phyloP scores from a whole-genome alignment of 2,329 filamentous ascomycete genomes.

The Xylariales sp. region DNA sequence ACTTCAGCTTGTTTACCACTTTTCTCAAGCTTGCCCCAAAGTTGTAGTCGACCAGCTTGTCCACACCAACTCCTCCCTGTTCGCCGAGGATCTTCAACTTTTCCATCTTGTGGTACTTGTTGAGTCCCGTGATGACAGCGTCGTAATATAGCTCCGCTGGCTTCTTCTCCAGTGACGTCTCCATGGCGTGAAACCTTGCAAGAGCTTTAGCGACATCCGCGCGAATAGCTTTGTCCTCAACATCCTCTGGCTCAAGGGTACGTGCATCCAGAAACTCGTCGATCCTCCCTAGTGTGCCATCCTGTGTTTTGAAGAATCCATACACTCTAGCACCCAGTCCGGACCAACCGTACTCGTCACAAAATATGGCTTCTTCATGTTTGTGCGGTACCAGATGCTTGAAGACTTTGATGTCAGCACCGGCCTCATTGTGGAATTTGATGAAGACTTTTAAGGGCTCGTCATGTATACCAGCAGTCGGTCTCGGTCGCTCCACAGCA shows the following conservation, averaged over 20 bases:
- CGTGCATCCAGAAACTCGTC: conserved; percentile 1
- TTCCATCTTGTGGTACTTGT: neutral
- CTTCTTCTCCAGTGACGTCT: neutral
- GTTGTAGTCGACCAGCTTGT: neutral
- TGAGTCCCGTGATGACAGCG: neutral
- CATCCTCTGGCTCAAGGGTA: neutral
- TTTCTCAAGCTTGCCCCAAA: neutral
- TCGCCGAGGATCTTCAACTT: neutral
- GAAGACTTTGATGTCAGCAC: neutral
- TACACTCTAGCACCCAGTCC: neutral
- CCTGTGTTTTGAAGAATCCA: neutral
- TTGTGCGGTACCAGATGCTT: neutral
- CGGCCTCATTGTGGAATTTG: neutral
- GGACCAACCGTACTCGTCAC: neutral
- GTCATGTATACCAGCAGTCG: neutral
- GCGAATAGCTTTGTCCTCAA: neutral
- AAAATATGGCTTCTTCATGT: neutral
- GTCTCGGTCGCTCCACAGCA: neutral
- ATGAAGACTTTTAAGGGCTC: neutral
- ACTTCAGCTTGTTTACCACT: neutral
- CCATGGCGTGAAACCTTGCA: neutral
- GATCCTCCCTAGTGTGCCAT: neutral
- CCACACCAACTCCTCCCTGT: neutral
- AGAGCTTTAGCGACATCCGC: neutral
- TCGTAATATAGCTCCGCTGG: neutral